Base-by-base conservation (phyloP, 805 yeast species). In the Komagataella populi region DNA sequence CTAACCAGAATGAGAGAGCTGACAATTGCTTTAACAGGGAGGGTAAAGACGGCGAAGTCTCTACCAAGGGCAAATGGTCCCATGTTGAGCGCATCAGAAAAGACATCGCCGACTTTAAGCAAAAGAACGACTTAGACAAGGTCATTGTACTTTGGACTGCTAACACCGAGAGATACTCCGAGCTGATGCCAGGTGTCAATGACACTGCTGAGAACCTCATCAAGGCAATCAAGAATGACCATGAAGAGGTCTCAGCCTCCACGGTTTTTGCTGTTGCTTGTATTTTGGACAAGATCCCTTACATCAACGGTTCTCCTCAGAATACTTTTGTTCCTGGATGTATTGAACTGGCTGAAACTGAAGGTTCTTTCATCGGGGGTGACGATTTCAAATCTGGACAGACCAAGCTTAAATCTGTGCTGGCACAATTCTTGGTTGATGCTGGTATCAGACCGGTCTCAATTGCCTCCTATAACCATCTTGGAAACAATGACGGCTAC, bases 341-440 rank as follows among this genome's bases (percentile, higher is more conserved):
- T 55, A 77, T 91, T 63, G 89, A 88, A 69, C 78, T 90, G 58
- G 95, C 97, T 48, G 96, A 89, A 69, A 64, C 75, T 60, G 65
- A 87, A 66, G 69, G 77, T 56, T 70, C 85, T 39, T 87, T 84
- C 65, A 89, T 90, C 62, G 98, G 96, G 52, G 98, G 98, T 60
- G 98, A 90, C 69, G 98, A 90, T 70, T 90, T 90, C 78, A 90
- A 90, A 76, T 80, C 90, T 60, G 98, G 98, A 54, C 98, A 90
- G 73, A 90, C 98, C 54, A 90, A 90, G 72, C 69, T 90, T 63
- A 90, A 90, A 73, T 88, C 96, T n/a, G 97, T 90, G 17, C 76
- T 90, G 67, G 96, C 97, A 20, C 97, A 91, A 71, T 90, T 83
- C 68, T 77, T 90, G 59, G 96, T 90, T 51, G 98, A 90, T 66